Evolutionary conservation across 1,284 basidiomycete species (phyloP), one percentile per base, ranked within the genome.

Genomic region (Erythrobasidium hasegawianum): DNA sequence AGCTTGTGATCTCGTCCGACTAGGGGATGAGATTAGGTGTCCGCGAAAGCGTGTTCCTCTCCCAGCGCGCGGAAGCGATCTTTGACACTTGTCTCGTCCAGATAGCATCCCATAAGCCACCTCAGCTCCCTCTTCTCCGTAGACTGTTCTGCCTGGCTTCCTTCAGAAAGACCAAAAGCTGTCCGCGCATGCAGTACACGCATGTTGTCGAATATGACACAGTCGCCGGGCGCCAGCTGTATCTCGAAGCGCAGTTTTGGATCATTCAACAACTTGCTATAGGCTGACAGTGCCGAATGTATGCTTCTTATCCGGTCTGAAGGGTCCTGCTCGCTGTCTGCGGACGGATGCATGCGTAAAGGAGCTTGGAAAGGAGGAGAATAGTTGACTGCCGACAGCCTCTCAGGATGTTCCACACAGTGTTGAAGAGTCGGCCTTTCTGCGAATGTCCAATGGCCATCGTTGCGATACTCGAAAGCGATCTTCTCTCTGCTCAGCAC

Each of bases 311-410:
- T 67, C 9, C 49, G 50, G 24, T 76, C 76, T 1, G 75, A 68
- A 0, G 84, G 83, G 0, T 85, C 85, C 85, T 78, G 75, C 4
- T 47, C n/a, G 20, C 29, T 45, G 27, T 64, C 61, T 24, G 18
- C 71, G 61, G 58, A 71, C 24, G 72, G 73, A 9, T 57, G 40
- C 33, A 78, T 68, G 1, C 76, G 73, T 5, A 78, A 58, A 0
- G 89, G 89, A 0, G 88, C 90, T 79, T 97, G 93, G 83, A 97
- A 98, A 0, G 94, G 95, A 0, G 95, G 95, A 2, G 89, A 88
- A 78, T 96, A 97, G 78, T 94, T 96, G 75, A 97, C 83, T 68
- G 86, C 84, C 45, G 79, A 78, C 1, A 49, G 38, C 62, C 47
- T 53, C 8, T 67, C 58, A 10, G 50, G 39, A 61, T 69, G 52